Percentiles rank a stretch among this genome's conserved stretches.
Evolutionary conservation across 768 basidiomycete genomes (phyloP).

Genomic region (Rubroboletus pulcherrimus): DNA sequence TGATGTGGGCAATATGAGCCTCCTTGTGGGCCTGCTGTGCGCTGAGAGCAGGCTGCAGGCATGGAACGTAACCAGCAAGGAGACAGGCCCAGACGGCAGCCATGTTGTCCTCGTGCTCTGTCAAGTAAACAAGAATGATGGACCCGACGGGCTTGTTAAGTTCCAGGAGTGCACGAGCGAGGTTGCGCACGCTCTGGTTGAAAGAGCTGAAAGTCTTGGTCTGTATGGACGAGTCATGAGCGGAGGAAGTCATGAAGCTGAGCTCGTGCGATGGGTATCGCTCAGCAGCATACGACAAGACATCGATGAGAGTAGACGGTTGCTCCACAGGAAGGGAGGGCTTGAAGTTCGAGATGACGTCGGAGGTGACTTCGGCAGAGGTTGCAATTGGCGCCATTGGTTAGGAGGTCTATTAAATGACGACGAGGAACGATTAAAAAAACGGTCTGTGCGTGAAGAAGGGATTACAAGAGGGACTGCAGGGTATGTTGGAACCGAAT

Average conservation of each 20-base stretch:
- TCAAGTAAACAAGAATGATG: constrained; percentile 24
- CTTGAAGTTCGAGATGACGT: constrained; percentile 7
- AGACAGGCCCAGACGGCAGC: constrained; percentile 28
- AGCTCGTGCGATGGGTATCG: constrained; percentile 22
- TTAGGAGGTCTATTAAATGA: not conserved
- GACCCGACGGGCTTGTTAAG: constrained; percentile 21
- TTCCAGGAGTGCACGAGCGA: constrained; percentile 10
- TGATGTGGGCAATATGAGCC: constrained; percentile 22
- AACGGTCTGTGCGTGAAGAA: not conserved
- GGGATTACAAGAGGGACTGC: not conserved
- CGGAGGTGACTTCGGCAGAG: not conserved
- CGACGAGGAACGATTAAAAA: not conserved
- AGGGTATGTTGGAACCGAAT: not conserved
- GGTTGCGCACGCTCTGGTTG: constrained; percentile 5
- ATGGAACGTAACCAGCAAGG: constrained; percentile 26
- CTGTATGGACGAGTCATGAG: constrained; percentile 22
- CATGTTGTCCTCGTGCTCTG: constrained; percentile 31
- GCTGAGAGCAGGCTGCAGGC: constrained; percentile 28
- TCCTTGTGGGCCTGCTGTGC: constrained; percentile 29
- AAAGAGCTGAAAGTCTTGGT: constrained; percentile 18
- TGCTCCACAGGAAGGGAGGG: not conserved
- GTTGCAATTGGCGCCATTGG: constrained; percentile 9
- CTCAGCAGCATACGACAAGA: constrained; percentile 15
- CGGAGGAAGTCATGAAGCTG: constrained; percentile 24
- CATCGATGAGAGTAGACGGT: constrained; percentile 23